These are phyloP conservation scores for Rauvolfia tetraphylla DNA, from an alignment of 257 asterid species.

Conservation along the genomic window DNA sequence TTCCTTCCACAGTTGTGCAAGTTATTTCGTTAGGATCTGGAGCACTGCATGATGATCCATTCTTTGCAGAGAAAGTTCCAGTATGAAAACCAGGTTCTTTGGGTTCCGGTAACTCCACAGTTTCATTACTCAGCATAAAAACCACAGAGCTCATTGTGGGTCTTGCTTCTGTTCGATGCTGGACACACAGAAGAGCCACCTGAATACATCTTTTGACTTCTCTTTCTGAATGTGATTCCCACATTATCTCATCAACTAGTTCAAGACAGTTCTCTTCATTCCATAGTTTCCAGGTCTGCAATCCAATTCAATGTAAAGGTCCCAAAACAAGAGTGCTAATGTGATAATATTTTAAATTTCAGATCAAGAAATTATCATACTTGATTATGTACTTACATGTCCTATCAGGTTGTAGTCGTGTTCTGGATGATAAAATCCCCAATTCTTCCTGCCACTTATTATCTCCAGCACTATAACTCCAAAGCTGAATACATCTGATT, in stretches of 20 bases:
- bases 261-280: constrained; percentile 33
- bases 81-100: constrained; percentile 16
- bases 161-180: constrained; percentile 43
- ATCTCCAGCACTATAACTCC: constrained; percentile 40
- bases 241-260: constrained; percentile 40
- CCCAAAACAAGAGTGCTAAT: neutral
- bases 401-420: constrained; percentile 26
- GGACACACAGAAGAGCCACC: constrained; percentile 53
- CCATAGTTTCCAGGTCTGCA: constrained; percentile 68
- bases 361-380: neutral
- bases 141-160: constrained; percentile 45
- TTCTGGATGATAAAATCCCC: constrained; percentile 22
- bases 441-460: constrained; percentile 31
- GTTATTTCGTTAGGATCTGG: neutral
- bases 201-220: constrained; percentile 50
- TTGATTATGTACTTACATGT: constrained; percentile 17
- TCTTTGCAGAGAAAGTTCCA: neutral
- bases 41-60: constrained; percentile 1
- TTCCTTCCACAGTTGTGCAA: neutral
- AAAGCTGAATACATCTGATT: constrained; percentile 47
- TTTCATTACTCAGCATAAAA: constrained; percentile 30
- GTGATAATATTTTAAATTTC: too few species aligned
- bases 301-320: neutral
- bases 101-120: constrained; percentile 10
- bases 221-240: constrained; percentile 2